phyloP scores from a whole-genome alignment of 345 rosid genomes.

The Mallotus nudiflorus region DNA sequence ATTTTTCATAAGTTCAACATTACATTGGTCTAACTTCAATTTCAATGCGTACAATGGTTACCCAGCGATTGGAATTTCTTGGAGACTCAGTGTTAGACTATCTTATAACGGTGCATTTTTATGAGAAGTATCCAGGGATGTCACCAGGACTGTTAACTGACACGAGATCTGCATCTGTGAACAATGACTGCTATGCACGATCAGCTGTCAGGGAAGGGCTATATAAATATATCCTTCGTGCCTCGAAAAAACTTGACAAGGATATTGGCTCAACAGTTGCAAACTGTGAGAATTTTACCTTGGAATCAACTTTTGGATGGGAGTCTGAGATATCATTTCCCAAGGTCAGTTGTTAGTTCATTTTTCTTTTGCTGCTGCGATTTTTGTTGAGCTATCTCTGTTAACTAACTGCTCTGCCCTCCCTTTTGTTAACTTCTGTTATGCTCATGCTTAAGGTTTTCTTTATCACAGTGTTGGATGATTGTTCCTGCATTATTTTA shows the following conservation, averaged over 20 bases:
- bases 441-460: background rate
- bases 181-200: constrained; percentile 79
- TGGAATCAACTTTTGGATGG: constrained; percentile 65
- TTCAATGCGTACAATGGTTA: constrained; percentile 1
- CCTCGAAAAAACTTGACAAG: constrained; percentile 62
- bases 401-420: no score
- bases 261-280: constrained; percentile 39
- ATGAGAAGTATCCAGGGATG: constrained; percentile 53
- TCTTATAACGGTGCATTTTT: constrained; percentile 61
- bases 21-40: background rate
- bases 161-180: constrained; percentile 92
- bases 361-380: background rate
- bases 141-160: constrained; percentile 85
- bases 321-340: constrained; percentile 75
- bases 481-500: no score
- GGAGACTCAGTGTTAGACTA: constrained; percentile 89
- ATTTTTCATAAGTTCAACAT: background rate
- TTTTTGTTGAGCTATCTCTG: background rate
- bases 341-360: constrained; percentile 47
- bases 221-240: constrained; percentile 68
- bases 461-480: no score
- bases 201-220: constrained; percentile 56
- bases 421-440: background rate
- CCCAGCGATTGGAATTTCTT: constrained; percentile 92
- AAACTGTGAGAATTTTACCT: constrained; percentile 33